Conservation (phyloP, 2,329 filamentous ascomycete species). For the Colletotrichum sp. region DNA sequence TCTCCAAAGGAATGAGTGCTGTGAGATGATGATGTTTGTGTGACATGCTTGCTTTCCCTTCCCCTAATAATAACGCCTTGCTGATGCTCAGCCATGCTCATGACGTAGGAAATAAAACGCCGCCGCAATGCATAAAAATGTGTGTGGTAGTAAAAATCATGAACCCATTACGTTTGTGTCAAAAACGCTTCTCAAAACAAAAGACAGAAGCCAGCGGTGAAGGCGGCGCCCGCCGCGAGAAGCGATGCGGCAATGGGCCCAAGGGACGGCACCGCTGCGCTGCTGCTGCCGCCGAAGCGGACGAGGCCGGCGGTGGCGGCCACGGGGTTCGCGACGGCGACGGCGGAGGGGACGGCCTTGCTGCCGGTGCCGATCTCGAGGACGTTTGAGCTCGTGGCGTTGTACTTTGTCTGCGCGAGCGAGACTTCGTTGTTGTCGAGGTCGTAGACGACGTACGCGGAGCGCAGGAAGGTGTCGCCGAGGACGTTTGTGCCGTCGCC, state of each 20-base stretch:
- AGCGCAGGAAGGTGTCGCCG: conserved; percentile 76
- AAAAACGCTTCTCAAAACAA: neutral
- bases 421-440: conserved; percentile 74
- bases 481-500: conserved; percentile 62
- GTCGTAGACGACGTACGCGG: conserved; percentile 78
- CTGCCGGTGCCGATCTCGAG: conserved; percentile 58
- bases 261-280: conserved; percentile 5
- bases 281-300: conserved; percentile 2
- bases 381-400: conserved; percentile 54
- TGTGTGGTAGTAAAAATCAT: neutral
- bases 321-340: conserved; percentile 51
- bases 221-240: neutral
- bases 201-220: neutral
- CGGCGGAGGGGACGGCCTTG: conserved; percentile 58
- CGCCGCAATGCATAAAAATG: conserved; percentile 12
- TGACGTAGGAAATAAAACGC: neutral
- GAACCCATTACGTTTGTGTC: neutral
- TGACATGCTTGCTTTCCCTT: neutral
- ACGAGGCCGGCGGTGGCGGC: conserved; percentile 50
- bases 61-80: conserved; percentile 3
- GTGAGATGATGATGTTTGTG: neutral
- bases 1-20: conserved; percentile 4
- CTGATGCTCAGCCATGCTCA: conserved; percentile 5
- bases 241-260: conserved; percentile 2
- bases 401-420: conserved; percentile 69